phyloP scores from a whole-genome alignment of 371 early-diverging fungal species.

The Dinochytrium kinnereticum region DNA sequence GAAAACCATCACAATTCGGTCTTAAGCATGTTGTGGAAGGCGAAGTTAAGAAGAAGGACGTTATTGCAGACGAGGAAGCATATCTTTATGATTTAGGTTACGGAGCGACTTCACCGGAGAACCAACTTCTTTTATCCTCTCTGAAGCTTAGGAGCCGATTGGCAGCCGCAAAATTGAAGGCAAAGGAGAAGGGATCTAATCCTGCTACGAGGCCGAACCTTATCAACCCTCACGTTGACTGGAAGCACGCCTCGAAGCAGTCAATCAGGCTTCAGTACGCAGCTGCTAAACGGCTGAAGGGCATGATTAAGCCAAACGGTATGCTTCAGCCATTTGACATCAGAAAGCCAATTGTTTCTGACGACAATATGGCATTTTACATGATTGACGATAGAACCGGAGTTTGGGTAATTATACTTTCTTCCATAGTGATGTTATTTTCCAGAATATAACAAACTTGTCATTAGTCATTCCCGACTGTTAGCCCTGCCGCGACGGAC shows the following conservation, averaged over 20 bases:
- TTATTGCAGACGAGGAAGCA: too few species aligned
- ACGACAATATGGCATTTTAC: constrained; percentile 15
- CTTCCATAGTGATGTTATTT: neutral
- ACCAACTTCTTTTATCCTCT: neutral
- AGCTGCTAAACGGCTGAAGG: neutral
- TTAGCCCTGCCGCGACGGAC: neutral
- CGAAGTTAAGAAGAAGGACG: neutral
- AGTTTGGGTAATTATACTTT: constrained; percentile 6
- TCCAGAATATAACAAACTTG: neutral
- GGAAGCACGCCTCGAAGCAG: neutral
- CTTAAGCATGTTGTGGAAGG: neutral
- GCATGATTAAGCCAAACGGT: constrained; percentile 1
- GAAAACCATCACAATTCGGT: constrained; percentile 11
- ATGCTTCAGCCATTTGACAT: neutral
- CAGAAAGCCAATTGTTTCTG: constrained; percentile 1
- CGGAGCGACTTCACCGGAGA: neutral
- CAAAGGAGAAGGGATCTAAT: neutral
- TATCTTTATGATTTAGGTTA: neutral
- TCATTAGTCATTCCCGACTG: neutral
- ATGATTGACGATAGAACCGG: constrained; percentile 3
- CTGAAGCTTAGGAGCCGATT: neutral
- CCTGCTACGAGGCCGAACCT: neutral
- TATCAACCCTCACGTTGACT: constrained; percentile 10
- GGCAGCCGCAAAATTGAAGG: constrained; percentile 2
- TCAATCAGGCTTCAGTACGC: neutral